Base-by-base conservation (phyloP, 2,329 filamentous ascomycete species). In the Lachnellula hyalina region DNA sequence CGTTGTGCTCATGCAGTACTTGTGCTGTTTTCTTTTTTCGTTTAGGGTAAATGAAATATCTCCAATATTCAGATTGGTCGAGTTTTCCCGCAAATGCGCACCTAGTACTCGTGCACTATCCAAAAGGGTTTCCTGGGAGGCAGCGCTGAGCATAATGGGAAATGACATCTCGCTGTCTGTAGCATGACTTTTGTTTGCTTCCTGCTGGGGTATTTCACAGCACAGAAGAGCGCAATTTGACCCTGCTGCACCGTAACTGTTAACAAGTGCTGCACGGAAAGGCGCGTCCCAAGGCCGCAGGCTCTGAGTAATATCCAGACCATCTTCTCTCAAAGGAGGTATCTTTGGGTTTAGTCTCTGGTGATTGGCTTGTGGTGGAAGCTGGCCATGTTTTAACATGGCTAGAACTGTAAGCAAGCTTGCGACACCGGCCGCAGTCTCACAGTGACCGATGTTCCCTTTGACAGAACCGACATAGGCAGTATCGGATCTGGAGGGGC, bases 401-500 rank as follows among this genome's bases (percentile, higher is more conserved):
- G 78, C 47, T 1, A 74, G 62, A 12, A 65, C 65, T 54, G 80
- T 80, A n/a, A 80, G 70, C 2, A 80, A 19, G 0, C 67, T 67
- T 0, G 69, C 68, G 0, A 79, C 50, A 0, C 75, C 77, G 1
- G 72, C 70, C 0, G 75, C 74, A 0, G 69, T 72, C 58, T 78
- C 77, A 0, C 63, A 61, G 55, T 80, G 77, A 0, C 77, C 77
- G 14, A 75, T 52, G 41, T 73, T 72, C 4, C 70, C 64, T 58
- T 75, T 74, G 28, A 73, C 57, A 4, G 56, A 62, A 12, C 51
- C 41, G n/a, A 61, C 8, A 34, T n/a, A 21, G 3, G 59, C 36
- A 2, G 38, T 8, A 14, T 47, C 19, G 4, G 9, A 15, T 5
- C 51, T 36, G 6, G 17, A 36, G 5, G 52, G 12, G 12, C 51